phyloP scores from a whole-genome alignment of 164 flowering plant genomes.

The Liriodendron chinense region DNA sequence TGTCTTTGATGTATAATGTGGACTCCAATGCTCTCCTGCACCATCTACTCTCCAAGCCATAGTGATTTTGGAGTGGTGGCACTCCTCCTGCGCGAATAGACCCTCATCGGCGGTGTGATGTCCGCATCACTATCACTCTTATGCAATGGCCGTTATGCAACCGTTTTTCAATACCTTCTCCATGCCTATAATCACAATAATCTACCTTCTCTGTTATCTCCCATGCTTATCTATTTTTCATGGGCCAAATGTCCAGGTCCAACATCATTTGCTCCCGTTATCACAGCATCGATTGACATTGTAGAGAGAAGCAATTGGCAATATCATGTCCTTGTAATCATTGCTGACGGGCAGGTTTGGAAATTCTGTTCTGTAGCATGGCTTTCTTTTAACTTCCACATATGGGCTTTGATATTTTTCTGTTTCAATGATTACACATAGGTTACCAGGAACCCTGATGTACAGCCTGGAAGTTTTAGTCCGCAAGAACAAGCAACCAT shows the following conservation, averaged over 20 bases:
- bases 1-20: too few species aligned
- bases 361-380: neutral
- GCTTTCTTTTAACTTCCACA: neutral
- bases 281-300: conserved; percentile 75
- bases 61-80: too few species aligned
- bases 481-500: conserved; percentile 79
- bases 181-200: neutral
- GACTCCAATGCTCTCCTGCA: too few species aligned
- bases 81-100: too few species aligned
- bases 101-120: too few species aligned
- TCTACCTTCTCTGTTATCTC: neutral
- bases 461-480: conserved; percentile 57
- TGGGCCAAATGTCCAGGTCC: conserved; percentile 47
- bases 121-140: too few species aligned
- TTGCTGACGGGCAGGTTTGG: conserved; percentile 91
- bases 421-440: conserved; percentile 13
- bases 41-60: too few species aligned
- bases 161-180: too few species aligned
- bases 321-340: conserved; percentile 87
- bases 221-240: neutral
- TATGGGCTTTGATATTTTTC: neutral
- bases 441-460: conserved; percentile 60
- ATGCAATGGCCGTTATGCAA: too few species aligned
- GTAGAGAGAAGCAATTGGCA: conserved; percentile 67
- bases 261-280: conserved; percentile 85